Evolutionary conservation across 2,329 filamentous ascomycete species (phyloP).

Genomic region (Fusarium staphyleae): DNA sequence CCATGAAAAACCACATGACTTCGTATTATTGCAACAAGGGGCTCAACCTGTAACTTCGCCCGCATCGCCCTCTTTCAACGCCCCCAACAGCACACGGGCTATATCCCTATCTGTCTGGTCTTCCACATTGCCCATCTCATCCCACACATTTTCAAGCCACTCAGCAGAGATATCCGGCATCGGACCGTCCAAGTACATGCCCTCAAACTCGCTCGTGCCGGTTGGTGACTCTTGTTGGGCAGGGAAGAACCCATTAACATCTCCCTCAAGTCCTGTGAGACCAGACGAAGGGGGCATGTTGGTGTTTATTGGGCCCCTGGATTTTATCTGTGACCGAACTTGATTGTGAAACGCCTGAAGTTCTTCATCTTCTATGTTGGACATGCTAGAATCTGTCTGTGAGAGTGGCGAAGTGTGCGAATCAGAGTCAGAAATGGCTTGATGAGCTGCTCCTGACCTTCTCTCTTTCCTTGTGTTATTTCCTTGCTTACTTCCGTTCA

Average conservation of each 20-base stretch:
- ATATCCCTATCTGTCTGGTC: constrained; percentile 48
- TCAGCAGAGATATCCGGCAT: constrained; percentile 41
- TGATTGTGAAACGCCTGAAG: constrained; percentile 24
- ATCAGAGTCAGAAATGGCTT: constrained; percentile 16
- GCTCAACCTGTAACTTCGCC: constrained; percentile 19
- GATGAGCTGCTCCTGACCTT: neutral
- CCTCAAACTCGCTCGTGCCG: constrained; percentile 34
- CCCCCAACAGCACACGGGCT: constrained; percentile 49
- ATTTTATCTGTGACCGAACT: constrained; percentile 9
- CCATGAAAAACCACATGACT: neutral
- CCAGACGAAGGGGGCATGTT: constrained; percentile 37
- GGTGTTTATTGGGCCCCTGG: constrained; percentile 20
- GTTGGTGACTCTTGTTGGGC: constrained; percentile 39
- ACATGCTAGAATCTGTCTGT: constrained; percentile 30
- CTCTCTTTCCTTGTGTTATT: neutral
- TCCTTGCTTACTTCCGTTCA: neutral
- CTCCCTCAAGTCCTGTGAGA: constrained; percentile 44
- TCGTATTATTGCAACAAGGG: neutral
- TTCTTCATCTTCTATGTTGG: constrained; percentile 16
- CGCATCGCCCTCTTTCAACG: constrained; percentile 44
- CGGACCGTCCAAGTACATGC: constrained; percentile 42
- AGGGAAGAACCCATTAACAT: constrained; percentile 45
- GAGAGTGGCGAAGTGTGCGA: constrained; percentile 30
- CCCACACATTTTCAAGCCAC: constrained; percentile 51
- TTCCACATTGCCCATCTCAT: constrained; percentile 39